A percentile compares a stretch with the other conserved stretches of the same genome.
These are phyloP conservation scores for Saprolegnia parasitica DNA, from an alignment of 352 stramenopile genomes.

Conservation along the genomic window DNA sequence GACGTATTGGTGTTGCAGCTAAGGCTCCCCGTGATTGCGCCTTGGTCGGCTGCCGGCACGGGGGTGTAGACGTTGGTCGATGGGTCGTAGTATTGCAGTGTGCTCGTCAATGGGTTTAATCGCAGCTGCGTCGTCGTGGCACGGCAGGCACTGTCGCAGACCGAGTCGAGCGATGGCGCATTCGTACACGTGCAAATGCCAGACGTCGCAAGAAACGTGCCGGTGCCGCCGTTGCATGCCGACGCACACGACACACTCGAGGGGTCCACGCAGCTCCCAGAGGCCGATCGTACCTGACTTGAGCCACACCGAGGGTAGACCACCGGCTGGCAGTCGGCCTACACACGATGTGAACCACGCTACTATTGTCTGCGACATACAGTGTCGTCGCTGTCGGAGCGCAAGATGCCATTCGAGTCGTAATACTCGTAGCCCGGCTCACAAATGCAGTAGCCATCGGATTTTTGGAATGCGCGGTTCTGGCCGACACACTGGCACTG, in stretches of 20 bases:
- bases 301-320: constrained; percentile 82
- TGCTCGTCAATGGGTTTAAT: constrained; percentile 49
- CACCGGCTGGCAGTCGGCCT: constrained; percentile 88
- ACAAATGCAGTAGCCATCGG: constrained; percentile 88
- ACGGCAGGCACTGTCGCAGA: constrained; percentile 79
- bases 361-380: neutral
- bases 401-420: constrained; percentile 75
- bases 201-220: constrained; percentile 65
- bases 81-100: constrained; percentile 64
- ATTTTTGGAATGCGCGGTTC: constrained; percentile 88
- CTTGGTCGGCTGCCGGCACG: constrained; percentile 26
- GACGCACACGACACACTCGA: constrained; percentile 43
- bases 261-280: constrained; percentile 56
- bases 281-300: constrained; percentile 67
- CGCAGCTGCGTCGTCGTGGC: constrained; percentile 45
- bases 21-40: constrained; percentile 49
- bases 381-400: constrained; percentile 68
- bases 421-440: constrained; percentile 90
- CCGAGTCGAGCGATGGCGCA: constrained; percentile 57
- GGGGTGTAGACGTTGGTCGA: constrained; percentile 33
- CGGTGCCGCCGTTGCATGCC: constrained; percentile 62
- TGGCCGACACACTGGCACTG: constrained; percentile 80
- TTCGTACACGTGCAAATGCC: constrained; percentile 86
- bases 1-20: constrained; percentile 37
- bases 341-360: constrained; percentile 21